Base-by-base conservation (phyloP, 2,329 filamentous ascomycete genomes). In the Hymenoscyphus fructigenus region DNA sequence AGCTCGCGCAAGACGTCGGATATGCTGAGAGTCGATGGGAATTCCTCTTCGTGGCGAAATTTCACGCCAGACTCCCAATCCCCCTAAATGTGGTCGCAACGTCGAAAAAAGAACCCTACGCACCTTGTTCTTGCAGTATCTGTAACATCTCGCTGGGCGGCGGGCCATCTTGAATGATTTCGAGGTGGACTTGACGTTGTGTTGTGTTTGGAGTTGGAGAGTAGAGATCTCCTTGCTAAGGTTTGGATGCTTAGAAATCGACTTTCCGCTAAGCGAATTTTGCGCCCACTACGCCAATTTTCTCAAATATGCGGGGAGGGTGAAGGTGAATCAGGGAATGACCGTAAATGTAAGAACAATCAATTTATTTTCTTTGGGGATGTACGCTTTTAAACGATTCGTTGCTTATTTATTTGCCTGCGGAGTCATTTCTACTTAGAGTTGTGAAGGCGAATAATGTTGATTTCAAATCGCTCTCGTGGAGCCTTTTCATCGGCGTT, bases 111-210 rank as follows among this genome's bases (percentile, higher is more conserved):
- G 23, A 60, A 41, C 62, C 58, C 53, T 61, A 83, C 90, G 84
- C 81, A 96, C 93, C 93, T 97, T 97, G 91, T 98, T 99, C 92
- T 99, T 99, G 93, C 95, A 99, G 91, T 99, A 99, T 81, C 95
- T 91, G 89, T 97, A 99, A 87, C 95, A 99, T 87, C 95, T 91
- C 80, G 95, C 95, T 80, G 95, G 95, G 91, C 95, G 93, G 84
- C 95, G 93, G 80, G 95, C 95, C 95, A 99, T 99, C 87, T 90
- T 93, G 90, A 89, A 87, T 83, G 85, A 84, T 83, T 87, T 83
- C 78, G 71, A 76, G 76, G 74, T 77, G 74, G 73, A 79, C 78
- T 78, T 23, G 76, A 75, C 79, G 80, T 79, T 81, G 80, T 81
- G 78, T 81, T 78, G 75, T 74, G 76, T 73, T 68, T 70, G 67